Evolutionary conservation across 2,329 filamentous ascomycete genomes (phyloP).

Genomic region (Fusarium chaquense): DNA sequence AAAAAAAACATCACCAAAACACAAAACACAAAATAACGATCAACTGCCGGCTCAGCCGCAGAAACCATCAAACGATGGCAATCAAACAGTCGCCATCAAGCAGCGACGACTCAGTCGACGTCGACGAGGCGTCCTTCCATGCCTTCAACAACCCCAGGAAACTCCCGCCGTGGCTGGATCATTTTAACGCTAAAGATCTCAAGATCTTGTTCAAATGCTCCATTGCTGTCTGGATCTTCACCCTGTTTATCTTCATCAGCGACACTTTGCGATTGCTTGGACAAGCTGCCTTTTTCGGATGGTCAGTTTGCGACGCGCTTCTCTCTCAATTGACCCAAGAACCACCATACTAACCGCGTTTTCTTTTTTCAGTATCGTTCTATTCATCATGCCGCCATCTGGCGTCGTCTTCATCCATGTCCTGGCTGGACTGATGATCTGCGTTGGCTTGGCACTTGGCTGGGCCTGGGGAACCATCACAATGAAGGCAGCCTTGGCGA

Average conservation of each 20-base stretch:
- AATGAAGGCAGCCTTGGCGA: constrained; percentile 40
- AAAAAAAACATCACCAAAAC: constrained; percentile 7
- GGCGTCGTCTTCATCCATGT: constrained; percentile 41
- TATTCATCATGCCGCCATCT: constrained; percentile 41
- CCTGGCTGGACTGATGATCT: constrained; percentile 27
- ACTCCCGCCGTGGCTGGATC: constrained; percentile 38
- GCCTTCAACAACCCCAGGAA: constrained; percentile 13
- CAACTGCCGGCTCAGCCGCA: not conserved
- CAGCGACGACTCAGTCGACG: not conserved
- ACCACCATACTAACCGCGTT: not conserved
- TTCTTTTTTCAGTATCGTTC: constrained; percentile 19
- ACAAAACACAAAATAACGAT: not conserved
- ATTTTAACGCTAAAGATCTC: constrained; percentile 41
- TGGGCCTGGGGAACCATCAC: constrained; percentile 39
- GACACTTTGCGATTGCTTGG: constrained; percentile 34
- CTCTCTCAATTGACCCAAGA: too few relatives aligned
- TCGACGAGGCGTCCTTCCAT: constrained; percentile 13
- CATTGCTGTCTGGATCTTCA: constrained; percentile 41
- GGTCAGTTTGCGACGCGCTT: not conserved
- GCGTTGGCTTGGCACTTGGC: constrained; percentile 23
- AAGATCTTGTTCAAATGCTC: constrained; percentile 42
- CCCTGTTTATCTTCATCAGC: constrained; percentile 36
- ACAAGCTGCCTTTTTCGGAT: constrained; percentile 28
- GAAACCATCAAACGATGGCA: not conserved
- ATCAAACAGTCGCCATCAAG: not conserved